phyloP scores from a whole-genome alignment of 2,329 filamentous ascomycete species.

The Myriosclerotinia scirpicola region DNA sequence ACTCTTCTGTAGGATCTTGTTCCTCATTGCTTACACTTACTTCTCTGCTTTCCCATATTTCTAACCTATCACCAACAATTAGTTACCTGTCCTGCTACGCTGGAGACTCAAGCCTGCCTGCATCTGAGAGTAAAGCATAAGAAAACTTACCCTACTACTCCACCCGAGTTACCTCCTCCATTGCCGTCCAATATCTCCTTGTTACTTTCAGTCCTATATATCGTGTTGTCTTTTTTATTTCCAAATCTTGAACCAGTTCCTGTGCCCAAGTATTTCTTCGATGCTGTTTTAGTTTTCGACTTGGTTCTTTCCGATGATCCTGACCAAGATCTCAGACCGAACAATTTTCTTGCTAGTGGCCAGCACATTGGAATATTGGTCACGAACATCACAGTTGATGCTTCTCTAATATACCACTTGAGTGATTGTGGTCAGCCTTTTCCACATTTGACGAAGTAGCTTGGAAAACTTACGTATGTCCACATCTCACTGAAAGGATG shows the following conservation, averaged over 20 bases:
- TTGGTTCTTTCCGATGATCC: background rate
- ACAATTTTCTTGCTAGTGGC: constrained; percentile 39
- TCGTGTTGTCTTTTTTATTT: background rate
- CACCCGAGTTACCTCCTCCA: background rate
- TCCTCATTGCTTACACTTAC: constrained; percentile 5
- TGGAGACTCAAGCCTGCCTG: background rate
- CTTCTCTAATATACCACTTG: constrained; percentile 56
- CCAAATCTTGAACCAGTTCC: constrained; percentile 3
- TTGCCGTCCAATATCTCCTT: background rate
- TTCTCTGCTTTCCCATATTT: constrained; percentile 22
- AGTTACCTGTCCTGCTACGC: background rate
- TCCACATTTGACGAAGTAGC: background rate
- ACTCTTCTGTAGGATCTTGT: background rate
- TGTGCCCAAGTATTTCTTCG: constrained; percentile 3
- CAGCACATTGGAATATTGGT: constrained; percentile 55
- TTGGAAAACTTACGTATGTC: constrained; percentile 32
- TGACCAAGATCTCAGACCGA: constrained; percentile 16
- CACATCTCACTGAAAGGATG: constrained; percentile 41
- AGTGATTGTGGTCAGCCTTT: constrained; percentile 27
- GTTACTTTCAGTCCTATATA: constrained; percentile 10
- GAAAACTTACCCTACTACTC: constrained; percentile 9
- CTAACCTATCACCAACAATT: constrained; percentile 5
- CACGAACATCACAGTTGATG: constrained; percentile 52
- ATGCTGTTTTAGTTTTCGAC: background rate
- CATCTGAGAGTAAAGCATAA: background rate